Evolutionary conservation across 2,329 filamentous ascomycete species (phyloP).

Genomic region (Fusarium falciforme): DNA sequence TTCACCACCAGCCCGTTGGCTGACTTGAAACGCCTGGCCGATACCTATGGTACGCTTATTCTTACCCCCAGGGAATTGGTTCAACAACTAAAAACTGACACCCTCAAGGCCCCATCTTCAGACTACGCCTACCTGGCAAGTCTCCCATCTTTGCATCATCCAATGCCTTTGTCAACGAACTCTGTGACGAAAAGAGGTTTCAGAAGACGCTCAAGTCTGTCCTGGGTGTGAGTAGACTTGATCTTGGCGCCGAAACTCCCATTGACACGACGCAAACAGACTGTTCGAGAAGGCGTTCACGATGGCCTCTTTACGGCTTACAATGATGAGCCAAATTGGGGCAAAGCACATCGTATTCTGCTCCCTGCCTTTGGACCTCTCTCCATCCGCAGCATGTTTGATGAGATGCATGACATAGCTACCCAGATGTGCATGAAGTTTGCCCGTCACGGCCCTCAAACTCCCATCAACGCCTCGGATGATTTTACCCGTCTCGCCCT

Average conservation of each 20-base stretch:
- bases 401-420: slow-evolving; percentile 76
- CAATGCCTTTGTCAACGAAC: slow-evolving; percentile 69
- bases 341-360: slow-evolving; percentile 72
- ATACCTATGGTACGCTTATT: slow-evolving; percentile 70
- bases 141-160: slow-evolving; percentile 60
- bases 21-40: slow-evolving; percentile 67
- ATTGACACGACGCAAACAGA: slow-evolving; percentile 35
- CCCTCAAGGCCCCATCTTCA: slow-evolving; percentile 35
- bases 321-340: slow-evolving; percentile 71
- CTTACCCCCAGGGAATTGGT: not conserved
- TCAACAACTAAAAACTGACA: not conserved
- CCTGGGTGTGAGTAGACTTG: slow-evolving; percentile 51
- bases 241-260: not conserved
- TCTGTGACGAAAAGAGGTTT: slow-evolving; percentile 75
- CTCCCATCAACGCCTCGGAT: slow-evolving; percentile 69
- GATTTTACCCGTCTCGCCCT: slow-evolving; percentile 80
- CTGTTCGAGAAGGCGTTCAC: slow-evolving; percentile 70
- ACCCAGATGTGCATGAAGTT: slow-evolving; percentile 75
- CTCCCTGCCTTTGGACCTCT: slow-evolving; percentile 78
- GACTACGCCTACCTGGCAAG: slow-evolving; percentile 29
- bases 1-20: slow-evolving; percentile 69
- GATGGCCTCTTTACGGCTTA: slow-evolving; percentile 74
- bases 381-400: slow-evolving; percentile 75
- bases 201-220: slow-evolving; percentile 64
- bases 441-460: slow-evolving; percentile 69